Percentiles rank a stretch among this genome's conserved stretches.
Evolutionary conservation across 2,329 filamentous ascomycete genomes (phyloP).

Genomic region (Coniochaeta sp.): DNA sequence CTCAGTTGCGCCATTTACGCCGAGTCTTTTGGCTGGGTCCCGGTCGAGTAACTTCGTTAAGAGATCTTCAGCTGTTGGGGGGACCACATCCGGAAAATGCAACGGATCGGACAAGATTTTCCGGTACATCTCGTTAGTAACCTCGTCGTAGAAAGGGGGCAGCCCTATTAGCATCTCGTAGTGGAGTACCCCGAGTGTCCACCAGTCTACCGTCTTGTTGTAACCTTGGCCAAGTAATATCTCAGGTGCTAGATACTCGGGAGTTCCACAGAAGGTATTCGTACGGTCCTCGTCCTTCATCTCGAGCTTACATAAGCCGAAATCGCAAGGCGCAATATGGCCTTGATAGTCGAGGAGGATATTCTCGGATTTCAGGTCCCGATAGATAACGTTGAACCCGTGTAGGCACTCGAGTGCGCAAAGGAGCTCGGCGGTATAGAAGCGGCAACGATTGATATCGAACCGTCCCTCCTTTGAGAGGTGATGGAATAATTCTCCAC

Average conservation of each 20-base stretch:
- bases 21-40: conserved; percentile 81
- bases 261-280: conserved; percentile 97
- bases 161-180: conserved; percentile 99
- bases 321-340: conserved; percentile 96
- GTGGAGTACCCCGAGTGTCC: conserved; percentile 94
- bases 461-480: conserved; percentile 95
- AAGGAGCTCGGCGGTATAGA: conserved; percentile 93
- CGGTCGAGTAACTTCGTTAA: conserved; percentile 86
- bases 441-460: conserved; percentile 92
- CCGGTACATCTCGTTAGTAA: conserved; percentile 98
- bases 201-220: conserved; percentile 98
- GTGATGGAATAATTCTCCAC: conserved; percentile 95
- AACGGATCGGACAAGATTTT: conserved; percentile 96
- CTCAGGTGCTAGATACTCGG: conserved; percentile 94
- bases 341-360: conserved; percentile 96
- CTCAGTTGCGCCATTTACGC: conserved; percentile 88
- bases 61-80: conserved; percentile 86
- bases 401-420: conserved; percentile 95
- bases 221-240: conserved; percentile 89
- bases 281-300: conserved; percentile 99
- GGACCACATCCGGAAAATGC: conserved; percentile 91
- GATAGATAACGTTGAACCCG: conserved; percentile 97
- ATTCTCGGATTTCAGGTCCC: conserved; percentile 72
- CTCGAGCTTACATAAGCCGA: conserved; percentile 94
- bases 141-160: conserved; percentile 97